Percentiles rank a stretch among this genome's conserved stretches.
Evolutionary conservation across 192 early-diverging fungal genomes (phyloP).

Genomic region (Backusella liffmaniae): DNA sequence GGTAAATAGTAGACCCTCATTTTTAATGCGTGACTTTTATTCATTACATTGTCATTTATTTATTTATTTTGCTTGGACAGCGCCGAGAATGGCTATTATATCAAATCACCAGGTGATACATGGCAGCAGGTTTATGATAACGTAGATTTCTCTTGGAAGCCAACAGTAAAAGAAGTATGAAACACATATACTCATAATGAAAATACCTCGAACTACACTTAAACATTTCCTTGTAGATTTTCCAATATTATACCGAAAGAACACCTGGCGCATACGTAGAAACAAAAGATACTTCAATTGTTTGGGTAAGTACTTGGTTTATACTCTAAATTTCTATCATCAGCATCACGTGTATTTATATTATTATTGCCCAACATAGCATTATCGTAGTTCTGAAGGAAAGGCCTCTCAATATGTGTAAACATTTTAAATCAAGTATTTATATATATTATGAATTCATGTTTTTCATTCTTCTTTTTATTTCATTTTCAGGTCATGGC

Average conservation of each 20-base stretch:
- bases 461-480: constrained; percentile 6
- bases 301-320: constrained; percentile 52
- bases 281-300: constrained; percentile 66
- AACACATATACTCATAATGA: neutral
- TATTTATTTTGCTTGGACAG: constrained; percentile 31
- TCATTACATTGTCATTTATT: neutral
- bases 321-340: neutral
- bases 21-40: neutral
- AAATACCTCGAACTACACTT: too few relatives aligned
- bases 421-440: constrained; percentile 7
- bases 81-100: constrained; percentile 76
- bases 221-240: constrained; percentile 45
- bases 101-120: constrained; percentile 55
- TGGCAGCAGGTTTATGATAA: constrained; percentile 63
- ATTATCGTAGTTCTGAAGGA: constrained; percentile 26
- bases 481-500: constrained; percentile 54
- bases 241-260: constrained; percentile 81
- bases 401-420: constrained; percentile 32
- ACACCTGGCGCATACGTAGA: constrained; percentile 80
- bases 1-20: constrained; percentile 19
- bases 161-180: constrained; percentile 60
- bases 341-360: neutral
- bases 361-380: constrained; percentile 1
- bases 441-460: neutral
- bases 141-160: constrained; percentile 64